phyloP scores from a whole-genome alignment of 345 rosid species.

The Dipteronia dyeriana region DNA sequence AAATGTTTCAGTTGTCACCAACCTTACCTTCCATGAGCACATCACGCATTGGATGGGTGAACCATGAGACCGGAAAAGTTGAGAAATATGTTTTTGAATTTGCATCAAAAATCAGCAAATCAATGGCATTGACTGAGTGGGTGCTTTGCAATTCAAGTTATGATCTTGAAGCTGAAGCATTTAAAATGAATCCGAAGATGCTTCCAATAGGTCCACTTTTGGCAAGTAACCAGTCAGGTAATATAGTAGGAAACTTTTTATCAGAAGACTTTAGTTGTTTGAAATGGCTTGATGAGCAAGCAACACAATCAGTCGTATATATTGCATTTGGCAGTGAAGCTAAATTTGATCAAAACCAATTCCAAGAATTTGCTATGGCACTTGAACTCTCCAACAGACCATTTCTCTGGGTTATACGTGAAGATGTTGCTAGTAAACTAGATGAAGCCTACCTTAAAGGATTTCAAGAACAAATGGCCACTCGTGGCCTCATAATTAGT shows the following conservation, averaged over 20 bases:
- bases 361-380: slow-evolving; percentile 39
- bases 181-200: too few species aligned
- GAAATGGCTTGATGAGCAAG: slow-evolving; percentile 38
- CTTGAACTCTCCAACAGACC: slow-evolving; percentile 27
- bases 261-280: slow-evolving; percentile 34
- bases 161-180: too few species aligned
- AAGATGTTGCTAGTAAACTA: slow-evolving; percentile 6
- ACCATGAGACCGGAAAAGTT: slow-evolving; percentile 14
- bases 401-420: slow-evolving; percentile 21
- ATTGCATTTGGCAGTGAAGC: slow-evolving; percentile 43
- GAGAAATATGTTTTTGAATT: slow-evolving; percentile 33
- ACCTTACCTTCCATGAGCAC: background rate
- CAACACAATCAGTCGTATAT: slow-evolving; percentile 37
- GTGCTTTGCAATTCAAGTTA: too few species aligned
- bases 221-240: too few species aligned
- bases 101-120: too few species aligned
- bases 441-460: slow-evolving; percentile 11
- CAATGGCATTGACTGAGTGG: too few species aligned
- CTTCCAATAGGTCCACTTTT: too few species aligned
- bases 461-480: slow-evolving; percentile 5
- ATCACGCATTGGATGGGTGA: background rate
- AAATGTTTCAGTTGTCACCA: background rate
- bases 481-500: slow-evolving; percentile 17
- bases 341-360: slow-evolving; percentile 16
- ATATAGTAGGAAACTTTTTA: slow-evolving; percentile 29